Evolutionary conservation across 768 basidiomycete species (phyloP).

Genomic region (Tulasnella sp.): DNA sequence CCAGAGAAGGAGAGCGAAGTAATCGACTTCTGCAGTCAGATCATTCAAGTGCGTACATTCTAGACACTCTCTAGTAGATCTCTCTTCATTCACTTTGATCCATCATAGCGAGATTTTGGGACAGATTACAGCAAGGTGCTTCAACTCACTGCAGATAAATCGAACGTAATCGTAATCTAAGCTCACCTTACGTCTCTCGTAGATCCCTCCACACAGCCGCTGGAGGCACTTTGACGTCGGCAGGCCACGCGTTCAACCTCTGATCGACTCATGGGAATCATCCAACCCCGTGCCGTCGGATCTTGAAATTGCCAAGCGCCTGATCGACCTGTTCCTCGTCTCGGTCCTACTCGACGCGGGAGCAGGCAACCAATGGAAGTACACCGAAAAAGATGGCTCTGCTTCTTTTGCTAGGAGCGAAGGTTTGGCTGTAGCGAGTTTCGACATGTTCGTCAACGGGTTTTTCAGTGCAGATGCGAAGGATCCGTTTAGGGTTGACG

Average conservation of each 20-base stretch:
- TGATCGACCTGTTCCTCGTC: conserved; percentile 84
- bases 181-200: neutral
- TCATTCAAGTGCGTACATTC: conserved; percentile 61
- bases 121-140: conserved; percentile 58
- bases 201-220: conserved; percentile 86
- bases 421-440: conserved; percentile 84
- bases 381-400: conserved; percentile 53
- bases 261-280: conserved; percentile 56
- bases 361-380: conserved; percentile 80
- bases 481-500: conserved; percentile 74
- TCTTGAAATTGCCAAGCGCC: conserved; percentile 58
- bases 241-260: conserved; percentile 56
- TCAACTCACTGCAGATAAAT: conserved; percentile 26
- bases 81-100: neutral
- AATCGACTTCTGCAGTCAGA: conserved; percentile 65
- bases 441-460: conserved; percentile 83
- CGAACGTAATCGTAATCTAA: too few species aligned
- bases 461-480: conserved; percentile 66
- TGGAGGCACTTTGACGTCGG: conserved; percentile 86
- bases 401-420: conserved; percentile 63
- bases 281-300: conserved; percentile 40
- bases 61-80: neutral
- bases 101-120: conserved; percentile 73
- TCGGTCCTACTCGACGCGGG: conserved; percentile 95
- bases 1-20: conserved; percentile 68